Base-by-base conservation (phyloP, 163 green algal species). In the Scenedesmus sp. region DNA sequence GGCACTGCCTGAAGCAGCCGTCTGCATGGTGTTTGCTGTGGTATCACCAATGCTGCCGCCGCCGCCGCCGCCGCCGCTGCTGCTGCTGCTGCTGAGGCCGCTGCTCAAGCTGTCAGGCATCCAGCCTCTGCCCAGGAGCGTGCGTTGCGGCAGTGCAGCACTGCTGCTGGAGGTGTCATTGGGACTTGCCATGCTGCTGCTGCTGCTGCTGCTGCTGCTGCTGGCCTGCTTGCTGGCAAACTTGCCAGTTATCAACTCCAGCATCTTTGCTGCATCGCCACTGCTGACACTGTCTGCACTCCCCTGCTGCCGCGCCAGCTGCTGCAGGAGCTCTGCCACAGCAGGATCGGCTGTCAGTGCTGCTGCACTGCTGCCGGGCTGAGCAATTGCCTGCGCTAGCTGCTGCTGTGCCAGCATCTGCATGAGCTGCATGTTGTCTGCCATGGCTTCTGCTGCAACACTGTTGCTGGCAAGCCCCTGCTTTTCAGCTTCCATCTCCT, bases 391-490 rank as follows among this genome's bases (percentile, higher is more conserved):
- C 70, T 67, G 67, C 2, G 20, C 46, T 13, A 60, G 62, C 85
- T 82, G 85, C 62, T 56, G 60, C 34, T 56, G 1, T 10, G 85
- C 62, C 12, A 57, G 10, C 84, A 89, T 4, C 26, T n/a, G 9
- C 84, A 57, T 59, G 16, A 90, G 34, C 62, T 34, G 59, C 62
- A 66, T 82, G 57, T 46, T 76, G 59, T 79, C 84, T 18, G 56
- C 60, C 64, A 12, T 57, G 62, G 57, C 59, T 86, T 52, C 46
- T 86, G 54, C 52, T 86, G 52, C 79, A 52, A 52, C 26, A 54
- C 79, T 86, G 79, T 34, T 86, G 79, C 79, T 86, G 79, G 26
- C 46, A 4, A 84, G 76, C 76, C 76, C 76, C 13, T 59, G 76
- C 74, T 4, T 82, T 46, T 26, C 46, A 9, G 76, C 76, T 84